Base-by-base conservation (phyloP, 768 basidiomycete species). In the Tylopilus intermedius region DNA sequence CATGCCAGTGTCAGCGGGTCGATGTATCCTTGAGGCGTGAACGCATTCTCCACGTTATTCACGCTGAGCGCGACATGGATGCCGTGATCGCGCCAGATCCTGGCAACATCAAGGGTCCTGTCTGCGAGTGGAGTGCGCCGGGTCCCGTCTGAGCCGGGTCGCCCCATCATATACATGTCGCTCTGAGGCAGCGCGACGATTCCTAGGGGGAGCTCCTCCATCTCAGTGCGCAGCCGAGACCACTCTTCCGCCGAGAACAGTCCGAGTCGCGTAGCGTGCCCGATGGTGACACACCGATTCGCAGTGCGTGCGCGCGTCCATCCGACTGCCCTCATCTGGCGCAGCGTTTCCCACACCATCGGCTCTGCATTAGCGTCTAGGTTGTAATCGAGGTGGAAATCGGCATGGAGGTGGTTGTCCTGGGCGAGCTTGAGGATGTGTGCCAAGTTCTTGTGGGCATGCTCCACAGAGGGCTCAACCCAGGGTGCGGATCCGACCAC, bases 381-480 rank as follows among this genome's bases (percentile, higher is more conserved):
- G 69, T 80, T 84, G 67, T 82, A 84, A 68, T 85, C 83, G 29
- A 86, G 75, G 66, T 86, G 84, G 62, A 85, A 85, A 62, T 85
- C 84, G 40, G 76, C 73, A 55, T 80, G 76, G 21, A 77, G 66
- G 18, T 40, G n/a, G 37, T 51, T 8, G 33, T 42, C 44, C 45
- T 65, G 58, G 9, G 80, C 79, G 47, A 79, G 69, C 33, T 77
- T 69, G 62, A 85, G 70, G 43, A 84, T 66, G 55, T 78, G 73
- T 22, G 65, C 66, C 30, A 85, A 79, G 62, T 85, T 86, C 64
- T 64, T 65, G 61, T 76, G 75, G 15, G 79, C 76, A 50, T 77
- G 75, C 21, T 68, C 65, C 32, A 62, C 51, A 13, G 73, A 77
- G 40, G 74, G 76, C 60, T 86, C 83, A 29, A 83, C 79, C 67